Conservation (phyloP, 371 early-diverging fungal species). For the Mortierella polycephala region DNA sequence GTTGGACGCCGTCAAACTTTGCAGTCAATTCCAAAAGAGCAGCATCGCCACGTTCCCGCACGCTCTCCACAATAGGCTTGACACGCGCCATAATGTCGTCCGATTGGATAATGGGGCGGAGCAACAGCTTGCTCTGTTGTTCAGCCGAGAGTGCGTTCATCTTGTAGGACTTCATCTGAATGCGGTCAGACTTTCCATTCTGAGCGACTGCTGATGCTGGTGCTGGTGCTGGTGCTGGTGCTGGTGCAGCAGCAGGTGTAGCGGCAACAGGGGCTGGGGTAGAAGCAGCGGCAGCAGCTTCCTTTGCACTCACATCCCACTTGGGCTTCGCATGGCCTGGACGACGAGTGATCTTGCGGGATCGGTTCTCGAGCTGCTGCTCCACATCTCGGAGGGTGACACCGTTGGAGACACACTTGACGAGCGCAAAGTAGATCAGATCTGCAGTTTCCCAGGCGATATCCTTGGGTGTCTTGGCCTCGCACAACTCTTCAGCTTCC, state of each 20-base stretch:
- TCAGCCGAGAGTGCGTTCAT: conserved; percentile 57
- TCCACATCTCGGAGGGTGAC: conserved; percentile 90
- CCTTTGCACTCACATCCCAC: conserved; percentile 57
- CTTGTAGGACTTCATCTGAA: conserved; percentile 73
- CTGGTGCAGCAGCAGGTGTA: conserved; percentile 35
- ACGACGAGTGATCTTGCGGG: conserved; percentile 89
- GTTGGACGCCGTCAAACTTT: conserved; percentile 90
- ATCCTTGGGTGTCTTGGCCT: conserved; percentile 79
- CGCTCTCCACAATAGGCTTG: conserved; percentile 89
- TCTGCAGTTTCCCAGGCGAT: conserved; percentile 98
- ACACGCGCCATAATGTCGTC: conserved; percentile 87
- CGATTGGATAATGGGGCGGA: conserved; percentile 93
- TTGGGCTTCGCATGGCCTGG: conserved; percentile 95
- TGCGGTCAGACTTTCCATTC: conserved; percentile 58
- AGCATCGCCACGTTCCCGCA: conserved; percentile 85
- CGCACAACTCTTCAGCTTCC: conserved; percentile 94
- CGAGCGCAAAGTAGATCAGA: conserved; percentile 93
- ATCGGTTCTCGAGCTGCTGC: conserved; percentile 81
- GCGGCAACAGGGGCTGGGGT: conserved; percentile 22
- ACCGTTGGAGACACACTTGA: conserved; percentile 85
- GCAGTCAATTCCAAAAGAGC: conserved; percentile 86
- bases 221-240: conserved; percentile 39
- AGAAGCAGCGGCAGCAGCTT: conserved; percentile 32
- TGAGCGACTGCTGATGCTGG: conserved; percentile 43
- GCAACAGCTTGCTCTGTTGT: conserved; percentile 73